A percentile compares a stretch with the other conserved stretches of the same genome.
Conservation (phyloP, 208 protist species). For the Acanthamoeba castellanii region DNA sequence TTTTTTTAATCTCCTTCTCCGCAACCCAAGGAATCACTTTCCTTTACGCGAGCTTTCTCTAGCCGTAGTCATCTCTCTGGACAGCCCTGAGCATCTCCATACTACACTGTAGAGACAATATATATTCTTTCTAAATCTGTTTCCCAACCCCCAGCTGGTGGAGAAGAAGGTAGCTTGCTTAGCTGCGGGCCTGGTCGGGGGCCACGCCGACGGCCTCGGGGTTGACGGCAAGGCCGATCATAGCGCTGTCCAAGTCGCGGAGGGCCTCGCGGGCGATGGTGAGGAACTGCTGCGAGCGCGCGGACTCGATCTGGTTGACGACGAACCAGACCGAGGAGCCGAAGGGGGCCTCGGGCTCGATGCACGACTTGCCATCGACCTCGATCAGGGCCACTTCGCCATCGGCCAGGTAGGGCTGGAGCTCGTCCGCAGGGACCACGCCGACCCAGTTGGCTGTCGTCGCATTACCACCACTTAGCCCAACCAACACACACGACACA, state of each 20-base stretch:
- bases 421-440: background rate
- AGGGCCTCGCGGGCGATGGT: constrained; percentile 2
- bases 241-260: background rate
- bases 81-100: too few relatives aligned
- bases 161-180: background rate
- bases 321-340: background rate
- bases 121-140: too few relatives aligned
- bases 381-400: background rate
- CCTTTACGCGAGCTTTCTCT: too few relatives aligned
- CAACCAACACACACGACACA: too few relatives aligned
- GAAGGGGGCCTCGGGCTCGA: background rate
- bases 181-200: background rate
- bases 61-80: too few relatives aligned
- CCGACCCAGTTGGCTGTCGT: background rate
- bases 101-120: too few relatives aligned
- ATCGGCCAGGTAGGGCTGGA: background rate
- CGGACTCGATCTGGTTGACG: background rate
- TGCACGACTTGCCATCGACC: background rate
- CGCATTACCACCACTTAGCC: too few relatives aligned
- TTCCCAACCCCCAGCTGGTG: too few relatives aligned
- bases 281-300: background rate
- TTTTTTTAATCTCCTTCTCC: too few relatives aligned
- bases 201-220: background rate
- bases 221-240: background rate
- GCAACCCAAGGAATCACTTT: too few relatives aligned